A percentile compares a stretch with the other conserved stretches of the same genome.
phyloP scores from a whole-genome alignment of 2,329 filamentous ascomycete genomes.

The Magnaporthiopsis poae region DNA sequence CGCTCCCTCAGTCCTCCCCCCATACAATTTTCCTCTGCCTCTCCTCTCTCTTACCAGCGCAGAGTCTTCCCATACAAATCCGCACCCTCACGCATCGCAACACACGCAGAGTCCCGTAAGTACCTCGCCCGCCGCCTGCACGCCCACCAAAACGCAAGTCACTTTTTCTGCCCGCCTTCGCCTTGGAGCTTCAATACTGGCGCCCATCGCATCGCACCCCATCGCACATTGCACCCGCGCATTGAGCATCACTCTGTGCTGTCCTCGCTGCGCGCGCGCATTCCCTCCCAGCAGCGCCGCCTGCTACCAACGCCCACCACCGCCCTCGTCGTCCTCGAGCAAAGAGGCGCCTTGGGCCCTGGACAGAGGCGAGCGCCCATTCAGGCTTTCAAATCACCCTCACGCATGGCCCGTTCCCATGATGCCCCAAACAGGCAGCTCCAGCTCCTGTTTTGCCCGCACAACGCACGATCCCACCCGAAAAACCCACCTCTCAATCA shows the following conservation, averaged over 20 bases:
- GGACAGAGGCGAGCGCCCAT: not conserved
- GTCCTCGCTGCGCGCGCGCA: not conserved
- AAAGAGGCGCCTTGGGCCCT: not conserved
- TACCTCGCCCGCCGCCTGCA: conserved; percentile 35
- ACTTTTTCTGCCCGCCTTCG: conserved; percentile 14
- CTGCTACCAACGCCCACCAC: not conserved
- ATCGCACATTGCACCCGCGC: conserved; percentile 6
- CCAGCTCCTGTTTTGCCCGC: not conserved
- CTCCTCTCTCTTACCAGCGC: conserved; percentile 35
- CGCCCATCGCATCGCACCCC: conserved; percentile 1
- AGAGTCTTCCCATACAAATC: conserved; percentile 47
- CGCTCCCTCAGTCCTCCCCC: conserved; percentile 40
- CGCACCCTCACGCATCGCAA: conserved; percentile 40
- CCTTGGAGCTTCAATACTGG: conserved; percentile 2
- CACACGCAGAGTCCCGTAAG: conserved; percentile 39
- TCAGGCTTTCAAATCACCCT: not conserved
- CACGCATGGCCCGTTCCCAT: not conserved
- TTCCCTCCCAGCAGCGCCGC: not conserved
- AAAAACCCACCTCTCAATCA: not conserved
- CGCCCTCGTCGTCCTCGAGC: not conserved
- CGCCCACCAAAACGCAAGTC: conserved; percentile 32
- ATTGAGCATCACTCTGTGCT: conserved; percentile 5
- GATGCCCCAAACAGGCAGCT: not conserved
- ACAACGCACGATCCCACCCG: not conserved
- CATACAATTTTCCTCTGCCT: conserved; percentile 43